phyloP scores from a whole-genome alignment of 176 grass and related monocot genomes.

The Musa troglodytarum region DNA sequence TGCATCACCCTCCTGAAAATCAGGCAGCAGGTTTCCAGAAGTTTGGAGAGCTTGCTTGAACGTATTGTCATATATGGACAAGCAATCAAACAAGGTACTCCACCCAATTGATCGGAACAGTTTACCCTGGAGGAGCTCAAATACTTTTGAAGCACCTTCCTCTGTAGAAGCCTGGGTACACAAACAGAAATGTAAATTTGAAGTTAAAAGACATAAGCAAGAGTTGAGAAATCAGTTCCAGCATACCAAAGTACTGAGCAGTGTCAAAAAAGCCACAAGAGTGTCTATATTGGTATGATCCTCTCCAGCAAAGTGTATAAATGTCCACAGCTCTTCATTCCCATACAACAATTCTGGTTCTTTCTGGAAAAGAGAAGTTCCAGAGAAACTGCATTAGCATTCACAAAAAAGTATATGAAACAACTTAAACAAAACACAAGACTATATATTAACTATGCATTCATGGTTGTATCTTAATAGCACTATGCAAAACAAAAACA shows the following conservation, averaged over 20 bases:
- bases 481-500: not conserved
- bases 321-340: slow-evolving; percentile 87
- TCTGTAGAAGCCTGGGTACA: slow-evolving; percentile 68
- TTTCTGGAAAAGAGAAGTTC: slow-evolving; percentile 41
- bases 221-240: slow-evolving; percentile 14
- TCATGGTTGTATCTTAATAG: not conserved
- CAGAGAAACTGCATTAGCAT: slow-evolving; percentile 12
- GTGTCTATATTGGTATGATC: slow-evolving; percentile 87
- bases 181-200: slow-evolving; percentile 18
- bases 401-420: slow-evolving; percentile 10
- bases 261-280: slow-evolving; percentile 83
- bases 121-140: slow-evolving; percentile 80
- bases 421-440: slow-evolving; percentile 1
- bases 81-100: slow-evolving; percentile 93
- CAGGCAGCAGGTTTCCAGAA: slow-evolving; percentile 63
- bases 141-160: slow-evolving; percentile 78
- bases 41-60: slow-evolving; percentile 86
- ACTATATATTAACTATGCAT: not conserved
- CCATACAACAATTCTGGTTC: slow-evolving; percentile 81
- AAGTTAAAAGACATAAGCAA: slow-evolving; percentile 18
- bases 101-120: slow-evolving; percentile 76
- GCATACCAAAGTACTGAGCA: slow-evolving; percentile 83
- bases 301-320: slow-evolving; percentile 76
- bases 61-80: slow-evolving; percentile 87
- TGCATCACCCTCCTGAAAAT: slow-evolving; percentile 85